Conservation (phyloP, 2,329 filamentous ascomycete species). For the Penicillium brevicompactum region DNA sequence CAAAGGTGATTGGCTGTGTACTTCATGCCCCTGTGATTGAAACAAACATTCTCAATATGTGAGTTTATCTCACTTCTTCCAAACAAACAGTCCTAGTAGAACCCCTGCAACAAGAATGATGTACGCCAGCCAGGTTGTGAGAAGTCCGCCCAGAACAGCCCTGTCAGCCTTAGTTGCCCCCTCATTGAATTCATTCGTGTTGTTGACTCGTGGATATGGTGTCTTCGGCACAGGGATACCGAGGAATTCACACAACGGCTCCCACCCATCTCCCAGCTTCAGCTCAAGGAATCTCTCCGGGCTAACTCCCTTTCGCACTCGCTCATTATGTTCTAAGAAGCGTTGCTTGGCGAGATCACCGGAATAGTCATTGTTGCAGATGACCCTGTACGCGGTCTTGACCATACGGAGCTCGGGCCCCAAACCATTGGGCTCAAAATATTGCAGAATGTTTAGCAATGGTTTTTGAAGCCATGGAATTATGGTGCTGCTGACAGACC, state of each 20-base stretch:
- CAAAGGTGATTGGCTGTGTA: background rate
- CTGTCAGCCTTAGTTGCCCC: constrained; percentile 2
- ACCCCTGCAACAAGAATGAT: background rate
- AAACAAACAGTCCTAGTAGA: background rate
- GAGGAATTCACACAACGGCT: constrained; percentile 27
- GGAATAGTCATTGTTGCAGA: constrained; percentile 9
- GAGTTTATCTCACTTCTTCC: background rate
- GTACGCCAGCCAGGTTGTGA: constrained; percentile 3
- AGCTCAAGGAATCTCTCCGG: constrained; percentile 4
- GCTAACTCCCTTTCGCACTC: constrained; percentile 2
- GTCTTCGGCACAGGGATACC: constrained; percentile 27
- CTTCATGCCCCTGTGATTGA: background rate
- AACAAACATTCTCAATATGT: background rate
- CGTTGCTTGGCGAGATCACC: background rate
- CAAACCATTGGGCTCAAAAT: constrained; percentile 1
- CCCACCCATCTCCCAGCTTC: constrained; percentile 23
- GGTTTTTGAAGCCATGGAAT: constrained; percentile 8
- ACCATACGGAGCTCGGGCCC: constrained; percentile 10
- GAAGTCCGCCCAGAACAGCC: background rate
- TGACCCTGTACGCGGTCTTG: constrained; percentile 7
- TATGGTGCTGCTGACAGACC: constrained; percentile 6
- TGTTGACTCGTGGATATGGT: constrained; percentile 27
- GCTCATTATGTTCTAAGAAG: constrained; percentile 5
- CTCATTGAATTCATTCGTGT: constrained; percentile 12
- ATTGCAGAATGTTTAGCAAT: constrained; percentile 2